Evolutionary conservation across 495 filamentous ascomycete species (phyloP).

Genomic region (Lasiosphaeria ovina): DNA sequence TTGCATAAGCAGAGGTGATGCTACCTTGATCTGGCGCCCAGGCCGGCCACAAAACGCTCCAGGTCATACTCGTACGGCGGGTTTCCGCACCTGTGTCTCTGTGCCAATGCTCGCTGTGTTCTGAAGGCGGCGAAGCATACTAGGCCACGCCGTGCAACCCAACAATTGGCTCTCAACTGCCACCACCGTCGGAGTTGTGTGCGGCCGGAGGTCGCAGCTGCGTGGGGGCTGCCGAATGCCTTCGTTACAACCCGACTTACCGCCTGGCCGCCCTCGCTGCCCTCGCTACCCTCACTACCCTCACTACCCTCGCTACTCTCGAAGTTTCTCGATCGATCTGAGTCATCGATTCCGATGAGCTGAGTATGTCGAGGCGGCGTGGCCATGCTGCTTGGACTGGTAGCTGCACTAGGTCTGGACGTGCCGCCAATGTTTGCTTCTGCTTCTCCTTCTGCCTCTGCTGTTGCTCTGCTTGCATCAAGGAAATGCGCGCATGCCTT

Average conservation of each 20-base stretch:
- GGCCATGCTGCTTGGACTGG: neutral
- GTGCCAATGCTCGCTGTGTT: neutral
- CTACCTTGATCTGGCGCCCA: neutral
- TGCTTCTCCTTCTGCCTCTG: neutral
- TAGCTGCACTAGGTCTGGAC: neutral
- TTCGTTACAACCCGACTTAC: too few relatives aligned
- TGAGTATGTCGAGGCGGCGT: too few relatives aligned
- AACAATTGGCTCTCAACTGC: neutral
- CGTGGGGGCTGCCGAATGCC: neutral
- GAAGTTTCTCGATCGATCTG: neutral
- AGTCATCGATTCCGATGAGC: neutral
- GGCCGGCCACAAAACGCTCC: neutral
- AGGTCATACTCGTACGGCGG: slow-evolving; percentile 3
- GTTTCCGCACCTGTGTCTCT: slow-evolving; percentile 3
- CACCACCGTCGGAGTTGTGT: neutral
- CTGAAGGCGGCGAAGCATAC: slow-evolving; percentile 15
- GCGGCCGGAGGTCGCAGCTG: neutral
- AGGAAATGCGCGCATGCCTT: neutral
- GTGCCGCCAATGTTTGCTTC: neutral
- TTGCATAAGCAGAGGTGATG: neutral
- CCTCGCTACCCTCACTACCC: too few relatives aligned
- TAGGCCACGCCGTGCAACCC: neutral
- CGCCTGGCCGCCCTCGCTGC: too few relatives aligned
- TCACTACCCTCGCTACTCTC: too few relatives aligned
- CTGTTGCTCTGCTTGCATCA: neutral